Evolutionary conservation across 306 rosid genomes (phyloP).

Genomic region (Inga laurina): DNA sequence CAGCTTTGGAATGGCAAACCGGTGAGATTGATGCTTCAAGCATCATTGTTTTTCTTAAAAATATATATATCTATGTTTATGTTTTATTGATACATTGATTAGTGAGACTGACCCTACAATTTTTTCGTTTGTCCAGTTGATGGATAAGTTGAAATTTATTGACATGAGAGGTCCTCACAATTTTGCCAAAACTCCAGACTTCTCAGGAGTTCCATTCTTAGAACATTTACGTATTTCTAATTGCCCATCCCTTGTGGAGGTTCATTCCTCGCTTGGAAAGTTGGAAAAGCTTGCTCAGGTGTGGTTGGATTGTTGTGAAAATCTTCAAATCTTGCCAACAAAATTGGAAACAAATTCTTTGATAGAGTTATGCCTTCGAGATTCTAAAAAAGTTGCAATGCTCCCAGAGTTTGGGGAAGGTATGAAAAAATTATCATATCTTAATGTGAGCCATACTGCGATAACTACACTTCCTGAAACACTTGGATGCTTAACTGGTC

Average conservation of each 20-base stretch:
- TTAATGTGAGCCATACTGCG: accelerated
- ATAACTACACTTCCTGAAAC: neutral
- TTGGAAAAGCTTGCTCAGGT: neutral
- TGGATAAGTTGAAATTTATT: neutral
- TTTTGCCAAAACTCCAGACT: neutral
- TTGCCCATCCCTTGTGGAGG: neutral
- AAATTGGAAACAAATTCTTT: neutral
- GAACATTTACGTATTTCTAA: neutral
- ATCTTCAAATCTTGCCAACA: neutral
- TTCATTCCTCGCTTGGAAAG: constrained; percentile 10
- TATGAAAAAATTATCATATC: neutral
- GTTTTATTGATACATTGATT: neutral
- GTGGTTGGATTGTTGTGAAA: neutral
- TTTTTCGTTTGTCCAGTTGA: neutral
- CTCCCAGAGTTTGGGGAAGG: neutral
- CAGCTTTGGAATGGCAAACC: neutral
- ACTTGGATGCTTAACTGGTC: neutral
- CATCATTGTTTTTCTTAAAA: neutral
- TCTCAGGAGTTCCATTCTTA: neutral
- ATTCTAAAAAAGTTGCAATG: neutral
- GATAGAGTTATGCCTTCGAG: neutral
- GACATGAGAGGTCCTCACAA: neutral
- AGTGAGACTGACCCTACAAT: neutral
- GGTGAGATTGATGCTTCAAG: neutral
- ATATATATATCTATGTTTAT: neutral